Base-by-base conservation (phyloP, 176 grass and related monocot genomes). In the Puya raimondii region DNA sequence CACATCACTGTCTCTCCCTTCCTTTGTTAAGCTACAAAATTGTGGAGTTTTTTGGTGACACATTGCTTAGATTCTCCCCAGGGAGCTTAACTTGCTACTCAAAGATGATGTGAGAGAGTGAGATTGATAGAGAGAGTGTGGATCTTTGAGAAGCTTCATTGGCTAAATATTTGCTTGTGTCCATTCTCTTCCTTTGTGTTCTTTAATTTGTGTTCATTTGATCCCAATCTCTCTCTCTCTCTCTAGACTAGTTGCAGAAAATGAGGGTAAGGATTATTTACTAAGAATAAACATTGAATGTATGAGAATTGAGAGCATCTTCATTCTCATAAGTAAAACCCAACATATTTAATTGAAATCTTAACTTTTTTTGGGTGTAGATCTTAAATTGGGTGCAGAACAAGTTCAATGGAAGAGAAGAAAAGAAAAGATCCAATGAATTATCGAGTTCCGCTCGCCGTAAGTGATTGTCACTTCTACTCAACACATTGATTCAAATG, bases 371-470 rank as follows among this genome's bases (percentile, higher is more conserved):
- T 16, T 68, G 48, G n/a, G 0, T 87, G 23, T 70, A 96, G 92
- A 91, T 96, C 85, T 65, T 96, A 25, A 84, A 65, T 67, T 96
- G 92, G 92, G 71, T 91, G 47, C 88, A 88, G 53, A 85, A 76
- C 69, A 91, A 81, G 63, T 67, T 91, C 69, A 76, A 75, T 49
- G 80, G 64, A 21, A 70, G 56, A 23, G 71, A 71, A 7, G 80
- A 96, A n/a, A 88, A 66, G 63, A 82, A 66, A 79, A 79, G 75
- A 51, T 58, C 47, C 1, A 80, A 80, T 54, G 47, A 51, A 10
- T 67, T 54, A 64, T 47, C 67, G 26, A 54, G 47, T 49, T 69
- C 49, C 4, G 18, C 26, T 47, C 48, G n/a, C 49, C 48, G 82
- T 85, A 80, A 85, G 82, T 76, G 47, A n/a, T 65, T 74, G 1